Evolutionary conservation across 2,329 filamentous ascomycete genomes (phyloP), one percentile per base, ranked within the genome.

Genomic region (Lecanoromycetidae sp.): DNA sequence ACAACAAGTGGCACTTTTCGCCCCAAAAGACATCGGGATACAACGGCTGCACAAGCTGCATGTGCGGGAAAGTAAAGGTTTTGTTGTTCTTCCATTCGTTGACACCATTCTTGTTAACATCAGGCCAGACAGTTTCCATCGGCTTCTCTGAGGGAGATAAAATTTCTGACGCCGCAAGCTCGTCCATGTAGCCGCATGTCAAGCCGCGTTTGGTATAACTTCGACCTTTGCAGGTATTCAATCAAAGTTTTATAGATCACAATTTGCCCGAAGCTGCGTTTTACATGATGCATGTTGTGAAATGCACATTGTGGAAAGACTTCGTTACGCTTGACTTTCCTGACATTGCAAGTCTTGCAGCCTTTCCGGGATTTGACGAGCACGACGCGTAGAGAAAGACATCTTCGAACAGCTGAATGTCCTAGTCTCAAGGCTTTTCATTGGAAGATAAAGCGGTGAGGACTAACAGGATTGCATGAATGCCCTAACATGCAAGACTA

Each of bases 121-220:
- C n/a, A 7, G 36, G 36, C 36, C 36, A 38, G 19, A n/a, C 19
- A 15, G 27, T 25, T 5, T 26, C 36, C 17, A 13, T 15, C 2
- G 27, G 23, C 15, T 12, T 15, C 36, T 13, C 23, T 8, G 22
- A n/a, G 4, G 13, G 36, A 3, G 22, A 26, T 13, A 25, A 2
- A 38, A 15, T 38, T 15, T 26, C 36, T 25, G 20, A 20, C 4
- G 5, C 36, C 5, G 20, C 12, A 25, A 9, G 4, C 23, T 38
- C 5, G 19, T 38, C 36, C 36, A 38, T 38, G 36, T 38, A 38
- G 35, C 20, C 35, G 35, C 35, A 38, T 38, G 20, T 38, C 10
- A 38, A n/a, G 26, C 35, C 35, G 10, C 35, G 35, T 23, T 25
- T 38, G 5, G 35, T 38, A 23, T 23, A 38, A 38, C 17, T 38